Evolutionary conservation across 2,329 filamentous ascomycete species (phyloP), one percentile per base, ranked within the genome.

Genomic region (Aspergillus novofumigatus): DNA sequence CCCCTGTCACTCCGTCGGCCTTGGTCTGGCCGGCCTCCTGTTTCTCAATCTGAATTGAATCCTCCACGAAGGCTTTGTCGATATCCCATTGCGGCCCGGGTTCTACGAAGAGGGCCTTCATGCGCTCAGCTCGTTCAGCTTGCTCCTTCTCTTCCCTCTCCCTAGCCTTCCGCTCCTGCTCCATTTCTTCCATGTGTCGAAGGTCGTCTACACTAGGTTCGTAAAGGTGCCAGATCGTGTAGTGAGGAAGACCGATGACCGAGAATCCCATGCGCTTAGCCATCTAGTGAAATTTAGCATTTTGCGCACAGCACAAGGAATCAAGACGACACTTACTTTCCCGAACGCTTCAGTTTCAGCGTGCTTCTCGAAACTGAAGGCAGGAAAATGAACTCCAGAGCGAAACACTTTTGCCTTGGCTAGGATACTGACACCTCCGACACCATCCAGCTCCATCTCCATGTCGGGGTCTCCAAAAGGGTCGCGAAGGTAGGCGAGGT

Each of bases 161-260:
- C 50, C 87, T 88, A 26, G 85, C 86, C 62, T 90, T 82, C 55
- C 89, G 86, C 72, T 97, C 92, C 62, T 87, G 82, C 71, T 97
- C 93, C 93, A 97, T 97, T 76, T 97, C 92, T 79, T 92, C 93
- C 94, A 99, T 99, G 70, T 97, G 94, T 58, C 90, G 87, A 61
- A 97, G 90, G 69, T 99, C 94, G 69, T 99, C 94, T 17, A 97
- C 90, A 68, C 91, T 96, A n/a, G 94, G 94, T 75, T 99, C 94
- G 79, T 99, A 99, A 69, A 99, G 81, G 86, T 99, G 94, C 94
- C 94, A 99, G 63, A 99, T 97, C 1, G 92, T 96, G 75, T 99
- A 99, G 72, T 99, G 94, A 6, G 94, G 94, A 49, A 99, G 82
- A 32, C 94, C 94, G 57, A 99, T 89, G 20, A 99, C 94, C 0